Percentiles rank a stretch among this genome's conserved stretches.
Evolutionary conservation across 2,329 filamentous ascomycete genomes (phyloP).

Genomic region (Epichloe glyceriae): DNA sequence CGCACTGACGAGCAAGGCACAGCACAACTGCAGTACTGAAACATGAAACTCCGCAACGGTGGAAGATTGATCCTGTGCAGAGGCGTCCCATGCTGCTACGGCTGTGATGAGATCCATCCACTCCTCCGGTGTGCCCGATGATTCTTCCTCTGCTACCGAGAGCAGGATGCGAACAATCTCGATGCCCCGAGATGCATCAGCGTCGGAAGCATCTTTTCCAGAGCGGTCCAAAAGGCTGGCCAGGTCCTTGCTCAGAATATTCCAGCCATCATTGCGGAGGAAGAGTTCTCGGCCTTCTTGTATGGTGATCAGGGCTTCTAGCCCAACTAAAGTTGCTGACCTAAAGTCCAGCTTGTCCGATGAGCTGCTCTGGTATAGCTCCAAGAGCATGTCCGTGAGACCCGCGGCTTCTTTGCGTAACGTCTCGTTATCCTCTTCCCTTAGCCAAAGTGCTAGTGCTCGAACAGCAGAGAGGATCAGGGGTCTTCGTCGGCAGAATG

Average conservation of each 20-base stretch:
- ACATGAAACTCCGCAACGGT: conserved; percentile 36
- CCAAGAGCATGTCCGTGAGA: conserved; percentile 49
- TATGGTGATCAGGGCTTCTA: conserved; percentile 43
- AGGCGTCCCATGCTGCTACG: conserved; percentile 34
- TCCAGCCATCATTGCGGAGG: conserved; percentile 40
- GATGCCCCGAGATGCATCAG: conserved; percentile 31
- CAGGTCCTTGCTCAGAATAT: conserved; percentile 37
- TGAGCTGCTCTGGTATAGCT: conserved; percentile 38
- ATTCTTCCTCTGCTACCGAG: conserved; percentile 34
- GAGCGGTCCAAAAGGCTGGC: conserved; percentile 25
- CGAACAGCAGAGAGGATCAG: conserved; percentile 46
- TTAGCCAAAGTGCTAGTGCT: conserved; percentile 51
- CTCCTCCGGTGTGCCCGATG: conserved; percentile 31
- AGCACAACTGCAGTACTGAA: conserved; percentile 42
- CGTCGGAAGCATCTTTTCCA: conserved; percentile 11
- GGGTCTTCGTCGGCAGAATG: conserved; percentile 36
- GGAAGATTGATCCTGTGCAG: conserved; percentile 15
- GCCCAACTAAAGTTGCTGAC: conserved; percentile 41
- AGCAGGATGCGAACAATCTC: conserved; percentile 45
- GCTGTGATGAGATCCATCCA: conserved; percentile 44
- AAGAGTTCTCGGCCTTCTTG: conserved; percentile 35
- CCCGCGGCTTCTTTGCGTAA: conserved; percentile 44
- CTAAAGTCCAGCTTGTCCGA: conserved; percentile 36
- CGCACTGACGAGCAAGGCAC: conserved; percentile 35
- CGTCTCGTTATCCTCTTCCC: conserved; percentile 51